A percentile compares a stretch with the other conserved stretches of the same genome.
Evolutionary conservation across 441 rosid genomes (phyloP).

Genomic region (Populus trichocarpa): DNA sequence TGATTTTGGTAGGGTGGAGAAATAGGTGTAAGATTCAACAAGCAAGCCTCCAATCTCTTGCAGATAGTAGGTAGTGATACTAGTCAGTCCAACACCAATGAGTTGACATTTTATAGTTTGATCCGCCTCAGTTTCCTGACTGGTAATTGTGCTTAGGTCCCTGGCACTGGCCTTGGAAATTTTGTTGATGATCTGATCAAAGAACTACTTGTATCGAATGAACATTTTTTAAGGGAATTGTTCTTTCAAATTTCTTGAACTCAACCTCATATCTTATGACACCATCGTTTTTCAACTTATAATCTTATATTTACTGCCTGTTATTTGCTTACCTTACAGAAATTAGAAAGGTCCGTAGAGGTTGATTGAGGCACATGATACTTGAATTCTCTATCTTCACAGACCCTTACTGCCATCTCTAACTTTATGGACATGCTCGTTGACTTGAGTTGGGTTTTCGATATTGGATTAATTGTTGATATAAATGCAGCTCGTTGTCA

Average conservation of each 20-base stretch:
- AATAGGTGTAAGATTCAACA: not conserved
- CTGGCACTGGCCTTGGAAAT: not conserved
- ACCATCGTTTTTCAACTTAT: not conserved
- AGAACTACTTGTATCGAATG: not conserved
- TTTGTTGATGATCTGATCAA: not conserved
- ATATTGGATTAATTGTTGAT: too few relatives aligned
- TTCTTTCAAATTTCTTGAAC: not conserved
- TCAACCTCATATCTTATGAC: not conserved
- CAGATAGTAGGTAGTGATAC: not conserved
- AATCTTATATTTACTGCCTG: not conserved
- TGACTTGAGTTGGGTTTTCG: too few relatives aligned
- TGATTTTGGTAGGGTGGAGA: not conserved
- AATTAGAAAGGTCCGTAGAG: too few relatives aligned
- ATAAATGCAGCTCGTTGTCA: too few relatives aligned
- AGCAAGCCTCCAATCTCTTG: not conserved
- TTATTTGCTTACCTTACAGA: not conserved
- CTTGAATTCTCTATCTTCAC: too few relatives aligned
- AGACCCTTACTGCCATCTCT: too few relatives aligned
- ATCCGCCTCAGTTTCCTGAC: not conserved
- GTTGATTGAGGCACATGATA: too few relatives aligned
- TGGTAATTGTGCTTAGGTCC: not conserved
- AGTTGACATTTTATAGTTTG: not conserved
- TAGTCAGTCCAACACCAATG: not conserved
- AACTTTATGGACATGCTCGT: too few relatives aligned
- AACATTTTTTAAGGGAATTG: not conserved